phyloP scores from a whole-genome alignment of 2,329 filamentous ascomycete genomes.

The Didymellaceae sp. region DNA sequence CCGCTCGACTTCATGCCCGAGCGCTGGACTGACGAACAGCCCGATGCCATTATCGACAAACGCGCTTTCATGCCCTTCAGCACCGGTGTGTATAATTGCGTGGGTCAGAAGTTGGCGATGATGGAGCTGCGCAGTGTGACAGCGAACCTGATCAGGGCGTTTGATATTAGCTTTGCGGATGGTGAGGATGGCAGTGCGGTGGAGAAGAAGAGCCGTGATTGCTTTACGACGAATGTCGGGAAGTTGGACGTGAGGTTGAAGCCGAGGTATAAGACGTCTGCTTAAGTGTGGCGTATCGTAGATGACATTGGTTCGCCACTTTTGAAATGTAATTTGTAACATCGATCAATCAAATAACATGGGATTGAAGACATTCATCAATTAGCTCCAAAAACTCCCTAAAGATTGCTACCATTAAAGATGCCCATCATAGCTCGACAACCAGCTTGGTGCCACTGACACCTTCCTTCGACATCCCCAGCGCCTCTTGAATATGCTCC shows the following conservation, averaged over 20 bases:
- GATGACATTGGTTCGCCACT: not conserved
- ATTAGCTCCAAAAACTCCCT: too few relatives aligned
- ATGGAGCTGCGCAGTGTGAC: constrained; percentile 68
- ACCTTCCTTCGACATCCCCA: constrained; percentile 35
- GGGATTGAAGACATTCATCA: not conserved
- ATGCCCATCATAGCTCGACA: constrained; percentile 38
- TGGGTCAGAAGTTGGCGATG: constrained; percentile 71
- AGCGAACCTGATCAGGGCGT: constrained; percentile 65
- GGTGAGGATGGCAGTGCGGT: constrained; percentile 33
- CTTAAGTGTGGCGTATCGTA: not conserved
- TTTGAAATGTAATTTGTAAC: too few relatives aligned
- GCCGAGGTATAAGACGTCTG: not conserved
- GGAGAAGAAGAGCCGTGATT: constrained; percentile 32
- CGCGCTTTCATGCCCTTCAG: constrained; percentile 75
- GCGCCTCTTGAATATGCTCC: constrained; percentile 31
- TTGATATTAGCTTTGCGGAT: constrained; percentile 57
- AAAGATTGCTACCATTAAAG: too few relatives aligned
- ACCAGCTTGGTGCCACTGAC: constrained; percentile 52
- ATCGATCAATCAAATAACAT: not conserved
- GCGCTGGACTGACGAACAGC: constrained; percentile 38
- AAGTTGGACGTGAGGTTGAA: constrained; percentile 37
- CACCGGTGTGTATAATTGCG: constrained; percentile 71
- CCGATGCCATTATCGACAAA: constrained; percentile 33
- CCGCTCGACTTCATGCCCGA: constrained; percentile 39
- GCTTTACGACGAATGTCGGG: constrained; percentile 41